Percentiles rank a stretch among this genome's conserved stretches.
Evolutionary conservation across 176 grass and related monocot species (phyloP).

Genomic region (Juncus effusus): DNA sequence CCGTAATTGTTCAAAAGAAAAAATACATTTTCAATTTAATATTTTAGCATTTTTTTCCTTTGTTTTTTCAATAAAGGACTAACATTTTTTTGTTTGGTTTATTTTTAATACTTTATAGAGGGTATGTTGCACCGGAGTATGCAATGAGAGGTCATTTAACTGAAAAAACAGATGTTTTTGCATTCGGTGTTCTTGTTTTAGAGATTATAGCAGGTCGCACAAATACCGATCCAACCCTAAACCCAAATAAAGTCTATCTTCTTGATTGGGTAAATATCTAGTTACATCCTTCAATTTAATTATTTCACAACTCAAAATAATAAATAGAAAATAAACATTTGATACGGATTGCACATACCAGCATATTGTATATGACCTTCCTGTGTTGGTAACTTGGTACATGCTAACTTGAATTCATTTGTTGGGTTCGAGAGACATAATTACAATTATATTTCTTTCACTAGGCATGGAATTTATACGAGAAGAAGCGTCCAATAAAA

Average conservation of each 20-base stretch:
- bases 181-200: slow-evolving; percentile 70
- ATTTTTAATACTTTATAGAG: slow-evolving; percentile 35
- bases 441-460: too few species aligned
- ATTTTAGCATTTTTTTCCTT: background rate
- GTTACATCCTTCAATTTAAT: background rate
- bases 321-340: too few species aligned
- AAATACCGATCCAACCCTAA: slow-evolving; percentile 69
- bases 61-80: background rate
- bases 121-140: slow-evolving; percentile 87
- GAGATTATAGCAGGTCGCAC: slow-evolving; percentile 74
- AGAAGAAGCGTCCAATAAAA: slow-evolving; percentile 24
- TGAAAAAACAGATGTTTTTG: slow-evolving; percentile 78
- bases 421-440: too few species aligned
- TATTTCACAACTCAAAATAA: too few species aligned
- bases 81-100: slow-evolving; percentile 13
- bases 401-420: too few species aligned
- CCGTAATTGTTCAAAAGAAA: too few species aligned
- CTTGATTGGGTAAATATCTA: slow-evolving; percentile 63
- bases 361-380: too few species aligned
- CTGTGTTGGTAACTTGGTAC: too few species aligned
- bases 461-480: slow-evolving; percentile 55
- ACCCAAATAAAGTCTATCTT: slow-evolving; percentile 55
- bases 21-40: too few species aligned
- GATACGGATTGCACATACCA: too few species aligned
- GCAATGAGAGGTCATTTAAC: slow-evolving; percentile 90